Evolutionary conservation across 768 basidiomycete genomes (phyloP), one percentile per base, ranked within the genome.

Genomic region (Auricularia auricula-judae): DNA sequence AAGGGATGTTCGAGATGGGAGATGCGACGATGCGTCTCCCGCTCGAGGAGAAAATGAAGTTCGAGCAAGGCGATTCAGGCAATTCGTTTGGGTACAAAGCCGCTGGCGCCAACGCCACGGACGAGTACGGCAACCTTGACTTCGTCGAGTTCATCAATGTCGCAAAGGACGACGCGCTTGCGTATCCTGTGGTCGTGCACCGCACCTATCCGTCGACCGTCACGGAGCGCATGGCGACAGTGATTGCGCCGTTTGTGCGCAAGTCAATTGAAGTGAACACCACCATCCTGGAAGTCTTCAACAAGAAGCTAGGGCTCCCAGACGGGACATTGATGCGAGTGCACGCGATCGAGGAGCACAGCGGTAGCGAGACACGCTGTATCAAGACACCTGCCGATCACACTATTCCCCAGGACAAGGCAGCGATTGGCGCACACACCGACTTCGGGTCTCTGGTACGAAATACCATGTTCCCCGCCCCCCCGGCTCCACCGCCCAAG

Each of bases 371-470:
- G 67, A 75, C 82, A 0, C 76, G 87, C 12, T 70, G 82, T 11
- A 84, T 83, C 66, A 82, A 73, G 69, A 82, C 77, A 36, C 80
- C 83, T 0, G 72, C 75, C 0, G 60, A 53, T 7, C 70, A 67
- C 61, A 36, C 73, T 18, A 64, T 68, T 4, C 63, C 70, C 0
- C 71, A 71, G 33, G 74, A 77, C 4, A 78, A 73, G 58, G 74
- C 77, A n/a, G 76, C 77, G 0, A 71, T 87, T n/a, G 86, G 86
- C 21, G 81, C 83, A 1, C 88, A 89, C 70, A 87, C 86, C 2
- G 87, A 88, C 72, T 88, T 88, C 67, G 86, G 87, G n/a, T 84
- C 84, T n/a, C 71, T 88, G 64, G 86, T 86, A 67, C 70, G 81
- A 35, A 61, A 59, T 0, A 4, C 47, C 47, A 51, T 18, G 5